Evolutionary conservation across 2,329 filamentous ascomycete species (phyloP).

Genomic region (Sporothrix pseudoabietina): DNA sequence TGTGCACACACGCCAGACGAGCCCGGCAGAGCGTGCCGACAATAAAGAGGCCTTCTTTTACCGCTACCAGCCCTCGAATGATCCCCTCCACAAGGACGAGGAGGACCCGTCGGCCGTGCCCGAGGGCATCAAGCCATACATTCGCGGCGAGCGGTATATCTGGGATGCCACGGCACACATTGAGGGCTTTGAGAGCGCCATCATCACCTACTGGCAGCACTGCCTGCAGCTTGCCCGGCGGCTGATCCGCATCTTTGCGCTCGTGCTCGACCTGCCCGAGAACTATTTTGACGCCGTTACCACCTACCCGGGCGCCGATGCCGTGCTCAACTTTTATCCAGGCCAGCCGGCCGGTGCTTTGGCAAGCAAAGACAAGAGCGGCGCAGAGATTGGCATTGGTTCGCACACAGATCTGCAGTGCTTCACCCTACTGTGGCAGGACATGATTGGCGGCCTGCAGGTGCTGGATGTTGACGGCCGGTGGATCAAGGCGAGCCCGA

Average conservation of each 20-base stretch:
- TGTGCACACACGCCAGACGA: conserved; percentile 33
- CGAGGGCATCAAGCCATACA: not conserved
- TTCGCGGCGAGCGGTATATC: conserved; percentile 35
- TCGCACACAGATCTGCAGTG: conserved; percentile 53
- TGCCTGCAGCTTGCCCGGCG: conserved; percentile 34
- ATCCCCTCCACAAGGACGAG: conserved; percentile 30
- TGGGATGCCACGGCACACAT: conserved; percentile 37
- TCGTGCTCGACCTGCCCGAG: conserved; percentile 36
- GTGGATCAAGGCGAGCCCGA: conserved; percentile 48
- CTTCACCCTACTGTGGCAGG: conserved; percentile 35
- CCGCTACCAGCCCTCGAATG: conserved; percentile 35
- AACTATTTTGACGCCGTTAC: conserved; percentile 48
- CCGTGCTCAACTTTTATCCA: conserved; percentile 37
- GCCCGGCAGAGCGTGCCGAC: conserved; percentile 34
- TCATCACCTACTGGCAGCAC: conserved; percentile 36
- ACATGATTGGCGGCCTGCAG: conserved; percentile 33
- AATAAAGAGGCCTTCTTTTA: conserved; percentile 37
- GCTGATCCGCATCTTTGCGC: conserved; percentile 36
- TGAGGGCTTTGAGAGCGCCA: conserved; percentile 34
- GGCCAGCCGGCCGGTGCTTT: not conserved
- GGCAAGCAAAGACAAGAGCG: not conserved
- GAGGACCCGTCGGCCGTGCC: not conserved
- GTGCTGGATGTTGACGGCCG: conserved; percentile 37
- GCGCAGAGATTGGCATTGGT: conserved; percentile 47
- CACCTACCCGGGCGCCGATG: conserved; percentile 41